These are phyloP conservation scores for Arthroderma sp. DNA, from an alignment of 2,329 filamentous ascomycete species.

Conservation along the genomic window DNA sequence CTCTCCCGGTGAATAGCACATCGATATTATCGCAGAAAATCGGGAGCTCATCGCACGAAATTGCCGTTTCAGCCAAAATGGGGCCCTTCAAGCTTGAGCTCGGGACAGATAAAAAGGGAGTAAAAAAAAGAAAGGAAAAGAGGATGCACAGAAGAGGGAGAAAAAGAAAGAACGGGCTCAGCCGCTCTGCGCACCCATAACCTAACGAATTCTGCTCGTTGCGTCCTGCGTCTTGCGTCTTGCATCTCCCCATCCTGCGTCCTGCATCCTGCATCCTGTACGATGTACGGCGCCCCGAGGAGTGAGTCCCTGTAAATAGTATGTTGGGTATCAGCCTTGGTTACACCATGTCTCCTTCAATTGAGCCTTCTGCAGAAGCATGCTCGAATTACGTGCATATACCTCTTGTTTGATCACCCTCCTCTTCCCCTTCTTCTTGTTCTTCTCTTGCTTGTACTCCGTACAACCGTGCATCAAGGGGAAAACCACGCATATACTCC, in stretches of 20 bases:
- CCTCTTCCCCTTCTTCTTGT: neutral
- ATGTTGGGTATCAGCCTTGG: neutral
- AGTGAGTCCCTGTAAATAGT: neutral
- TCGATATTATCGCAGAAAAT: neutral
- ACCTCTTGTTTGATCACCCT: neutral
- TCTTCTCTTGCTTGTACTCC: neutral
- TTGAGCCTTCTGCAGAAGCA: neutral
- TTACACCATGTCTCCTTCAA: neutral
- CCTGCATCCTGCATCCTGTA: neutral
- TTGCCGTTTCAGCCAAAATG: conserved; percentile 1
- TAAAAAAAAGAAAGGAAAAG: neutral
- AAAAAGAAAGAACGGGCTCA: neutral
- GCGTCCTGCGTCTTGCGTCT: neutral
- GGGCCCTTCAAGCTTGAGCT: neutral
- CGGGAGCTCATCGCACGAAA: neutral
- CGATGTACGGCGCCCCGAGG: neutral
- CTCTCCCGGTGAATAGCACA: too few relatives aligned
- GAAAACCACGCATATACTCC: neutral
- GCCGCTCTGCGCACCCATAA: neutral
- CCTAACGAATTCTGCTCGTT: neutral
- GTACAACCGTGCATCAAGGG: conserved; percentile 1
- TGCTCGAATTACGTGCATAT: neutral
- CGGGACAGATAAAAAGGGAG: too few relatives aligned
- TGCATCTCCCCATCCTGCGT: neutral
- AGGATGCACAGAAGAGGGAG: neutral